Conservation (phyloP, 176 grass and related monocot species). For the Saccharum spontaneum region DNA sequence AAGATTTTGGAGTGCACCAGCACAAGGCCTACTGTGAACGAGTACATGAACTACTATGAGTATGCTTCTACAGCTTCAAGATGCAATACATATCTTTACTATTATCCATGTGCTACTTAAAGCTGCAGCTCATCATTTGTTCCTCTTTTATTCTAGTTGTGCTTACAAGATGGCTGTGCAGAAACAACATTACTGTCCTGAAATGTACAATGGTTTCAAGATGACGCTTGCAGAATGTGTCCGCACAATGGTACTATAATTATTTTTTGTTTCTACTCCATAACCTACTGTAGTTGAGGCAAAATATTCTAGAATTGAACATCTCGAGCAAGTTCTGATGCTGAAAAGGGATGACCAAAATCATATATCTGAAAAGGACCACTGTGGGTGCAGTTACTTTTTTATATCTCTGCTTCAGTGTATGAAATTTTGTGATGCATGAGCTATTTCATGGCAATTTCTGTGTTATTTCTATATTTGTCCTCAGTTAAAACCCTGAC, state of each 20-base stretch:
- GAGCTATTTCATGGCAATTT: conserved; percentile 17
- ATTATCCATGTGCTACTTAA: conserved; percentile 15
- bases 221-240: conserved; percentile 40
- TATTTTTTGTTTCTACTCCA: conserved; percentile 3
- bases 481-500: neutral
- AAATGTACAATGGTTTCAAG: conserved; percentile 52
- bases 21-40: conserved; percentile 47
- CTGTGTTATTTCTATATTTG: neutral
- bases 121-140: neutral
- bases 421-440: conserved; percentile 9
- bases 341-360: neutral
- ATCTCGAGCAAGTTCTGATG: neutral
- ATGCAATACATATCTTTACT: conserved; percentile 5
- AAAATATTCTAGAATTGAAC: conserved; percentile 20
- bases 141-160: conserved; percentile 41
- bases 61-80: conserved; percentile 28
- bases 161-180: conserved; percentile 53
- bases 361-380: neutral
- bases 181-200: conserved; percentile 45
- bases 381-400: neutral
- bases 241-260: conserved; percentile 41
- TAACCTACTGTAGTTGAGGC: neutral
- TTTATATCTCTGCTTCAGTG: neutral
- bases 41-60: conserved; percentile 65
- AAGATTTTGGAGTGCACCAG: conserved; percentile 57